Percentiles rank a stretch among this genome's conserved stretches.
Conservation (phyloP, 805 yeast species). For the Cyberlindnera japonica region DNA sequence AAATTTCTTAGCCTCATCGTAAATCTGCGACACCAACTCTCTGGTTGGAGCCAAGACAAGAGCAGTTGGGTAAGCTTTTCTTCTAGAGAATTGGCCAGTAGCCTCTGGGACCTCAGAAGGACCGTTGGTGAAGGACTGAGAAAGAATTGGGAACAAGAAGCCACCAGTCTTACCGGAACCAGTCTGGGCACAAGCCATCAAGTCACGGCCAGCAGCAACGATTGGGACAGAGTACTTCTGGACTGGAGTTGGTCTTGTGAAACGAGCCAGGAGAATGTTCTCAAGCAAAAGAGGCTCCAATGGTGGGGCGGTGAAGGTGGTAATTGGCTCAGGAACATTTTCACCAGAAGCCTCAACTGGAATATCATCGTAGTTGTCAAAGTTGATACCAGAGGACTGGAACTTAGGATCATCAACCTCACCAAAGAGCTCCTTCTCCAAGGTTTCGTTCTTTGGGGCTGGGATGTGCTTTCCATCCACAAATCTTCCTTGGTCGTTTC, state of each 20-base stretch:
- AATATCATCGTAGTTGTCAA: conserved; percentile 97
- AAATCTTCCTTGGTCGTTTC: conserved; percentile 69
- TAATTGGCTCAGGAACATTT: conserved; percentile 89
- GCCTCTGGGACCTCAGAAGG: conserved; percentile 60
- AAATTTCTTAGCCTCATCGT: conserved; percentile 92
- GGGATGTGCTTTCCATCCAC: conserved; percentile 86
- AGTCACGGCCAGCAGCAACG: conserved; percentile 82
- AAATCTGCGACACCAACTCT: conserved; percentile 96
- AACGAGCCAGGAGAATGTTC: conserved; percentile 84
- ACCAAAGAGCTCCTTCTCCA: conserved; percentile 85
- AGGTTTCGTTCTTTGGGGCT: conserved; percentile 61
- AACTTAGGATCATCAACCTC: conserved; percentile 57
- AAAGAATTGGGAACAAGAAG: conserved; percentile 94
- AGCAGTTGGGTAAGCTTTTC: conserved; percentile 91
- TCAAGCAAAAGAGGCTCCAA: conserved; percentile 80
- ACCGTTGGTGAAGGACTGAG: conserved; percentile 85
- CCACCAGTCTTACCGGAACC: conserved; percentile 99
- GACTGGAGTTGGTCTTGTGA: conserved; percentile 94
- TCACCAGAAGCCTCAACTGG: conserved; percentile 98
- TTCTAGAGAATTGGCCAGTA: conserved; percentile 50
- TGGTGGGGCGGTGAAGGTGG: conserved; percentile 87
- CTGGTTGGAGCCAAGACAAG: conserved; percentile 98
- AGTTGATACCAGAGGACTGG: conserved; percentile 96
- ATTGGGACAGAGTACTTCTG: conserved; percentile 93
- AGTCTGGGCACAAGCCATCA: conserved; percentile 97